Evolutionary conservation across 805 yeast genomes (phyloP), one percentile per base, ranked within the genome.

Genomic region (Schwanniomyces vanrijiae): DNA sequence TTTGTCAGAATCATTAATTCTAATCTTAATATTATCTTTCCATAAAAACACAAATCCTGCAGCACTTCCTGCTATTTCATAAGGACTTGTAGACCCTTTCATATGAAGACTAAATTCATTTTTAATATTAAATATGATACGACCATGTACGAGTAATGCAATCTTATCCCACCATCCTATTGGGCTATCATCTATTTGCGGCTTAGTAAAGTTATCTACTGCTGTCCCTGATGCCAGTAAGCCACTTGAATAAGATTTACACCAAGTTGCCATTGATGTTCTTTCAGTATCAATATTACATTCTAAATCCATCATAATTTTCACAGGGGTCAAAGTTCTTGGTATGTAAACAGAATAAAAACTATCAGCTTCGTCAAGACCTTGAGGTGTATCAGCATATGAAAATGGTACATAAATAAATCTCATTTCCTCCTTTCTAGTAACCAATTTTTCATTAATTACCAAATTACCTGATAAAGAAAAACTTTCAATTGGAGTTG

Each of bases 21-120:
- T 62, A 22, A 84, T 59, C 14, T 59, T 60, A 0, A 80, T 83
- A 47, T 80, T 74, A 21, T 81, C 77, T 48, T 75, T 72, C 89
- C 89, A 84, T 49, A 81, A 72, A 55, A 83, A 84, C 0, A 81
- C 82, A 49, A 84, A 72, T 3, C 90, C 90, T 0, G 87, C 77
- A 40, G 81, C 77, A 38, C 68, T 69, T 21, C 86, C 89, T 16
- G 75, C 64, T 13, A 83, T 58, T 21, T 76, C 75, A 54, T 83
- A 83, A 0, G 90, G 90, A 33, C 78, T 73, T 26, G 67, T 62
- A 0, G 85, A 78, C 38, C 86, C 78, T 55, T 84, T 84, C 46
- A 84, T 81, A 55, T 83, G 84, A 24, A 84, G 67, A 53, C 82
- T 77, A n/a, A 84, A 63, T 43, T 83, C 84, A 42, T 74, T 69